Base-by-base conservation (phyloP, 1,284 basidiomycete genomes). In the Violaceomyces palustris region DNA sequence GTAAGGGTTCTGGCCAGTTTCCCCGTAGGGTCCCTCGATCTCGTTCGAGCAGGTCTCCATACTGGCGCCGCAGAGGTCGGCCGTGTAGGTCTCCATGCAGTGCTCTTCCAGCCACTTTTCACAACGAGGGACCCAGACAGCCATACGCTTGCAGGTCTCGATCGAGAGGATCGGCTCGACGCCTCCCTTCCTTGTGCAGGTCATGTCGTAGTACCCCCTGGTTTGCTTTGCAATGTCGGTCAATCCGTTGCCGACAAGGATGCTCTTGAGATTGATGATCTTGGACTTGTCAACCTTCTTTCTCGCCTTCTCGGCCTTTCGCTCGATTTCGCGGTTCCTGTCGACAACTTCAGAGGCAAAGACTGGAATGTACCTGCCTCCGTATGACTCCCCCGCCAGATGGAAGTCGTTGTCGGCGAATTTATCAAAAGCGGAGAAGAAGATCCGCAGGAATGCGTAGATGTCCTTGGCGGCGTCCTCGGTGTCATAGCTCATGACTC, bases 301-400 rank as follows among this genome's bases (percentile, higher is more conserved):
- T 2, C 83, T 85, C 0, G 77, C 79, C 10, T 78, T 71, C 25
- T 43, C 27, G 6, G 66, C 65, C 21, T 50, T 51, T 11, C 86
- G 76, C 22, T 73, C 68, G 6, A 78, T 74, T 6, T 38, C 49
- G 29, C 49, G 40, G 69, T 92, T 91, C 54, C 86, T 83, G 72
- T 91, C 88, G 33, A 84, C 82, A 0, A 92, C 81, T 14, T 82
- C 81, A 1, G 85, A 77, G 0, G 88, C 89, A 55, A 88, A 91
- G 5, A 88, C 76, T 0, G 88, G 89, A 7, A 91, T 78, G 73
- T 88, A 90, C 18, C 87, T 82, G 3, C 88, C 88, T 48, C 61
- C 71, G 67, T 46, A 77, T 72, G 42, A 47, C 35, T 69, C 67
- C 9, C 58, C 67, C 10, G 67, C 47, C 42, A 68, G 49, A 40